Conservation (phyloP, 257 asterid genomes). For the Solanum gracilifrons region DNA sequence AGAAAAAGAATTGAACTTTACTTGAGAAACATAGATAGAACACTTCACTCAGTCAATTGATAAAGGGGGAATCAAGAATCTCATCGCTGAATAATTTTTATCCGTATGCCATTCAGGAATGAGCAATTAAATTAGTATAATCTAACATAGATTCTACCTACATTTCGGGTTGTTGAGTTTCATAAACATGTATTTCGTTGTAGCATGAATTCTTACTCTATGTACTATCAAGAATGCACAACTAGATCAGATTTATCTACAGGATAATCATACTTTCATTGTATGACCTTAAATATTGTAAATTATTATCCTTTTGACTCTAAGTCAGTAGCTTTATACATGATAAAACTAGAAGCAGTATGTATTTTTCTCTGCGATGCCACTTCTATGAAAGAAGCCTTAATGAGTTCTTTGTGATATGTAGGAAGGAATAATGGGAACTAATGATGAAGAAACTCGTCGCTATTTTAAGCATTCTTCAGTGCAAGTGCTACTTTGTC, state of each 20-base stretch:
- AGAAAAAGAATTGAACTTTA: not conserved
- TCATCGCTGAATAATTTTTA: not conserved
- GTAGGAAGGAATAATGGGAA: constrained; percentile 78
- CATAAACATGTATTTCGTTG: not conserved
- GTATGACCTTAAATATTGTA: not conserved
- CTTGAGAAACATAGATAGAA: not conserved
- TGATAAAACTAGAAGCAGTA: not conserved
- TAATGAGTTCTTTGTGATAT: constrained; percentile 5
- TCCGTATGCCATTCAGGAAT: not conserved
- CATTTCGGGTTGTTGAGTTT: not conserved
- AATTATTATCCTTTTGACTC: not conserved
- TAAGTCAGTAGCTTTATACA: not conserved
- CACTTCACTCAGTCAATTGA: not conserved
- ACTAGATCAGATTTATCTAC: not conserved
- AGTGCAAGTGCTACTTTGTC: constrained; percentile 75
- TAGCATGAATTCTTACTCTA: not conserved
- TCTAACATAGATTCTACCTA: not conserved
- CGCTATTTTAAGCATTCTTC: constrained; percentile 85
- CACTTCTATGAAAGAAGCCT: not conserved
- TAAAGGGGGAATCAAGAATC: not conserved
- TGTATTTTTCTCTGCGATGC: not conserved
- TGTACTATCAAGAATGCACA: not conserved
- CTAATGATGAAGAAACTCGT: constrained; percentile 85
- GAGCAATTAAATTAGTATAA: not conserved
- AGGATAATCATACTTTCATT: not conserved